These are phyloP conservation scores for Ceratobasidium theobromae DNA, from an alignment of 1,284 basidiomycete genomes.

Conservation along the genomic window DNA sequence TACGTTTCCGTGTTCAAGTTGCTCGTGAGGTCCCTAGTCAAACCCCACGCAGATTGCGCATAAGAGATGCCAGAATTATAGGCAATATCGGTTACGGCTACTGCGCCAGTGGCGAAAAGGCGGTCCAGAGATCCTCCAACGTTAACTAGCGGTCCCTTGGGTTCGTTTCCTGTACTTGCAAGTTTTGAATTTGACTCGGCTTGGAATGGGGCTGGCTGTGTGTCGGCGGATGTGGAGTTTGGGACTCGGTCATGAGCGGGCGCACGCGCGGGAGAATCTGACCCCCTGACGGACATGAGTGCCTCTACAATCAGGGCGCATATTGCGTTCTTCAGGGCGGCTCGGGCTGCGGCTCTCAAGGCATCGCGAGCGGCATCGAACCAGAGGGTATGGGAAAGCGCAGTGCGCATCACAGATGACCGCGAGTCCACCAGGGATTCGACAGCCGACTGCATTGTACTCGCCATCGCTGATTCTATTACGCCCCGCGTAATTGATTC, in stretches of 20 bases:
- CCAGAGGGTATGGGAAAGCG: slow-evolving; percentile 20
- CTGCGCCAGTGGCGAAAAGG: too few relatives aligned
- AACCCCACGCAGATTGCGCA: slow-evolving; percentile 23
- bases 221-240: slow-evolving; percentile 2
- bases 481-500: slow-evolving; percentile 21
- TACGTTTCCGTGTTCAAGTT: slow-evolving; percentile 10
- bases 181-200: too few relatives aligned
- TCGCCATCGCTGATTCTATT: slow-evolving; percentile 17
- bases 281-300: slow-evolving; percentile 19
- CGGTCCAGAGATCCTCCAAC: too few relatives aligned
- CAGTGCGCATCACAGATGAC: slow-evolving; percentile 17
- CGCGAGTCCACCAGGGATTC: slow-evolving; percentile 12
- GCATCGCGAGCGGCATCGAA: slow-evolving; percentile 24
- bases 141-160: too few relatives aligned
- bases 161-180: too few relatives aligned
- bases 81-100: slow-evolving; percentile 20
- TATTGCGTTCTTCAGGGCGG: slow-evolving; percentile 17
- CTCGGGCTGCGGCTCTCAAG: slow-evolving; percentile 13
- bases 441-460: slow-evolving; percentile 18
- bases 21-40: slow-evolving; percentile 18
- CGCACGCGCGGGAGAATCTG: too few relatives aligned
- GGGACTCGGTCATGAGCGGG: slow-evolving; percentile 16
- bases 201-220: too few relatives aligned
- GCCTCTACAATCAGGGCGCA: slow-evolving; percentile 23
- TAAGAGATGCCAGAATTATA: slow-evolving; percentile 21